Percentiles rank a stretch among this genome's conserved stretches.
phyloP scores from a whole-genome alignment of 2,329 filamentous ascomycete genomes.

The Colletotrichum sp. region DNA sequence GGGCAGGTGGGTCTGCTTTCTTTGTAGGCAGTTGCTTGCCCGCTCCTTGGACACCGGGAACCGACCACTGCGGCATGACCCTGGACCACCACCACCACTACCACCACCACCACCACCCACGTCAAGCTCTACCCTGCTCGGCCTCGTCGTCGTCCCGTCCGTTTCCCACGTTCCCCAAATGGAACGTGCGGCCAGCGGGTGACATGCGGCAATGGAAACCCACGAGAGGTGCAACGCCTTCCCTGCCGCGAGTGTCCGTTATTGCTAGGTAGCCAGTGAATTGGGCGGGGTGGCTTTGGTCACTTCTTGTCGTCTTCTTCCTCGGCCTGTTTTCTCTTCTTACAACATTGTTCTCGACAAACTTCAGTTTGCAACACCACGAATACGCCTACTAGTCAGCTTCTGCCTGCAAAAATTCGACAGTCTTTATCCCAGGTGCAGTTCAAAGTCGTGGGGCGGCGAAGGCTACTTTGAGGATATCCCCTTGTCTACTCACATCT shows the following conservation, averaged over 20 bases:
- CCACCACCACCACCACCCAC: neutral
- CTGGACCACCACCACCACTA: neutral
- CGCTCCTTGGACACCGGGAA: neutral
- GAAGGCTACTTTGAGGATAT: neutral
- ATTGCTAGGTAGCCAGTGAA: neutral
- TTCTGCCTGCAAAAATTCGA: neutral
- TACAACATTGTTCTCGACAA: neutral
- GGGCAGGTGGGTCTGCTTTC: neutral
- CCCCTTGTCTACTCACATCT: neutral
- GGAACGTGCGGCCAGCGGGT: neutral
- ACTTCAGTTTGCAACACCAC: neutral
- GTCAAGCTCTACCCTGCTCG: slow-evolving; percentile 6
- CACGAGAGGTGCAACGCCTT: slow-evolving; percentile 9
- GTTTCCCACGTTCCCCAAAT: slow-evolving; percentile 7
- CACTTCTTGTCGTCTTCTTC: neutral
- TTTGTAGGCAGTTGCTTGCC: neutral
- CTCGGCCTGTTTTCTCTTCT: neutral
- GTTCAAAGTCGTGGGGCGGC: neutral
- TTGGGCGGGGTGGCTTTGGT: slow-evolving; percentile 1
- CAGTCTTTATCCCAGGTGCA: neutral
- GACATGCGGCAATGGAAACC: slow-evolving; percentile 11
- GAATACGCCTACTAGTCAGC: neutral
- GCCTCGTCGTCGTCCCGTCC: neutral
- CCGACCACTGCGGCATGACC: neutral
- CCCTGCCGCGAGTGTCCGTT: slow-evolving; percentile 1